Conservation (phyloP, 768 basidiomycete genomes). For the Chalciporus pseudorubinellus region DNA sequence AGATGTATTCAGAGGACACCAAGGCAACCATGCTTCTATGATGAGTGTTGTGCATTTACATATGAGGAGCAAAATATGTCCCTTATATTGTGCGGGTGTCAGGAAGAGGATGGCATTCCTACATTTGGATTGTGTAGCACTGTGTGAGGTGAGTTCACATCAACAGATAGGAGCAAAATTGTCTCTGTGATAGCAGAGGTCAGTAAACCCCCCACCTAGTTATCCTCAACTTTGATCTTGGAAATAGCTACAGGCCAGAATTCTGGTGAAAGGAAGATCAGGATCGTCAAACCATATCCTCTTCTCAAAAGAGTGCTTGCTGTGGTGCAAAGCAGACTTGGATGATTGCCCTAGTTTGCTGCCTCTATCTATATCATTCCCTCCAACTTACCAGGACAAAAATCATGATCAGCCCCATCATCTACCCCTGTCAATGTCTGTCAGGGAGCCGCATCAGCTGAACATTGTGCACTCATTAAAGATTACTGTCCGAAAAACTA, state of each 20-base stretch:
- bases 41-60: conserved; percentile 27
- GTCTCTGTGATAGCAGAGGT: conserved; percentile 30
- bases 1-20: conserved; percentile 50
- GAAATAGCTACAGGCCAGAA: conserved; percentile 24
- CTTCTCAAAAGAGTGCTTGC: conserved; percentile 22
- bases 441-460: conserved; percentile 23
- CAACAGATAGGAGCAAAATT: conserved; percentile 24
- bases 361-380: conserved; percentile 31
- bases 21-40: neutral
- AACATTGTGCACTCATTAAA: conserved; percentile 26
- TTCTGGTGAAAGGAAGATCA: conserved; percentile 16
- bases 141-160: conserved; percentile 29
- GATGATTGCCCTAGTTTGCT: conserved; percentile 27
- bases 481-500: conserved; percentile 22
- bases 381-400: conserved; percentile 26
- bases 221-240: neutral
- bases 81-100: conserved; percentile 30
- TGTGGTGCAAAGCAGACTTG: conserved; percentile 23
- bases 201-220: neutral
- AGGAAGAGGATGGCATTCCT: conserved; percentile 29
- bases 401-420: conserved; percentile 18
- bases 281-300: conserved; percentile 11
- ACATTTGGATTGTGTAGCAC: conserved; percentile 31
- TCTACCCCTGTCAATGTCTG: conserved; percentile 31
- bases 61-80: conserved; percentile 31